Conservation (phyloP, 2,329 filamentous ascomycete species). For the Amylocarpus encephaloides region DNA sequence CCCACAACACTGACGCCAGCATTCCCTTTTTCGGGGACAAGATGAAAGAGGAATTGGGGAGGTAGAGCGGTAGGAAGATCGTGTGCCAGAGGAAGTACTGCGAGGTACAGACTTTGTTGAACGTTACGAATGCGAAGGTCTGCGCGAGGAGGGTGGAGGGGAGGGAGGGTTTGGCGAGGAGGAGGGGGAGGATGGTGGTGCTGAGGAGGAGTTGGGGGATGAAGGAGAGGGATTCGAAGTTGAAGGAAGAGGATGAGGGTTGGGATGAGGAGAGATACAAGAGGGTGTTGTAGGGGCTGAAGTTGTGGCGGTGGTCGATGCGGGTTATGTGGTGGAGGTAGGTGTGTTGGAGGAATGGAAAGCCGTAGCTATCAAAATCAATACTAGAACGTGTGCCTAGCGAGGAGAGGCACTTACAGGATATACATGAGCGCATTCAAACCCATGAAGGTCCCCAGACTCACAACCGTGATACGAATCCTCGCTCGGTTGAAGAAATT, state of each 20-base stretch:
- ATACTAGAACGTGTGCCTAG: too few species aligned
- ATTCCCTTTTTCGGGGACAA: conserved; percentile 54
- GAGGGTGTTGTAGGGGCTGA: conserved; percentile 90
- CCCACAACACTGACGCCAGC: conserved; percentile 63
- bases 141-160: conserved; percentile 84
- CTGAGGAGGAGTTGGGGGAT: conserved; percentile 80
- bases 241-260: conserved; percentile 32
- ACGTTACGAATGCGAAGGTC: conserved; percentile 93
- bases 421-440: conserved; percentile 77
- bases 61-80: conserved; percentile 84
- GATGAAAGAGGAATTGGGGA: conserved; percentile 72
- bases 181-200: conserved; percentile 66
- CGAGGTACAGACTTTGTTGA: conserved; percentile 93
- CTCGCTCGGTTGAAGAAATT: conserved; percentile 49
- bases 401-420: conserved; percentile 31
- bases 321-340: conserved; percentile 89
- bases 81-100: conserved; percentile 99
- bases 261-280: conserved; percentile 77
- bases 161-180: conserved; percentile 74
- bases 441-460: conserved; percentile 63
- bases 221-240: conserved; percentile 77
- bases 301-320: conserved; percentile 96
- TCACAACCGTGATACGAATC: conserved; percentile 53
- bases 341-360: conserved; percentile 79
- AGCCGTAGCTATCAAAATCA: conserved; percentile 64